Base-by-base conservation (phyloP, 2,329 filamentous ascomycete genomes). In the Epichloe glyceriae region DNA sequence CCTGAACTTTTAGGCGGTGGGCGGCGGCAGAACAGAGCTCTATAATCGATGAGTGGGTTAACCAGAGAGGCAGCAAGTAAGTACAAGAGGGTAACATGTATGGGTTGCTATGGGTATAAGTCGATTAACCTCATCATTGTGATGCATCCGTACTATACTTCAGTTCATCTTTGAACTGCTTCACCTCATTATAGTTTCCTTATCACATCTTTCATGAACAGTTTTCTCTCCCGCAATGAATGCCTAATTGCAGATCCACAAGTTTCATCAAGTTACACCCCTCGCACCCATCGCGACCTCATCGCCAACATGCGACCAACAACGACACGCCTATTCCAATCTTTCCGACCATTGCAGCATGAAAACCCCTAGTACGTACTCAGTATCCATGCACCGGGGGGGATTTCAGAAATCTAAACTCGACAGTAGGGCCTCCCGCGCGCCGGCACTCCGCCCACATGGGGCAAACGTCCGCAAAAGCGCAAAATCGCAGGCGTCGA, bases 401-500 rank as follows among this genome's bases (percentile, higher is more conserved):
- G 1, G 0, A 6, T 5, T 2, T 19, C 26, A 26, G 10, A 22
- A 37, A n/a, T 42, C 50, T 53, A 17, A 53, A 42, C 33, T 4
- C 12, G 8, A 30, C 12, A 12, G 6, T 37, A 96, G 90, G 91
- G 91, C 26, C 79, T 97, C 15, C 91, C 91, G 19, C 81, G 83
- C 54, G 86, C 85, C 19, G 89, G 84, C 34, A 72, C 70, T 2
- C 68, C 70, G 4, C 70, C 70, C 2, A 67, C 55, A n/a, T 73
- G 70, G 69, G 81, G 87, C 49, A 87, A 88, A 22, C 76, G 95
- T 11, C 91, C 93, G 0, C 79, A 88, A 59, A 83, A 85, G 61
- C 80, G 88, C 56, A 82, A 80, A 58, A 95, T 98, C 58, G 78
- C 79, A 26, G 82, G 90, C 64, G 91, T 98, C 22, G 79, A 82